Evolutionary conservation across 2,329 filamentous ascomycete species (phyloP), one percentile per base, ranked within the genome.

Genomic region (Exserohilum turcica): DNA sequence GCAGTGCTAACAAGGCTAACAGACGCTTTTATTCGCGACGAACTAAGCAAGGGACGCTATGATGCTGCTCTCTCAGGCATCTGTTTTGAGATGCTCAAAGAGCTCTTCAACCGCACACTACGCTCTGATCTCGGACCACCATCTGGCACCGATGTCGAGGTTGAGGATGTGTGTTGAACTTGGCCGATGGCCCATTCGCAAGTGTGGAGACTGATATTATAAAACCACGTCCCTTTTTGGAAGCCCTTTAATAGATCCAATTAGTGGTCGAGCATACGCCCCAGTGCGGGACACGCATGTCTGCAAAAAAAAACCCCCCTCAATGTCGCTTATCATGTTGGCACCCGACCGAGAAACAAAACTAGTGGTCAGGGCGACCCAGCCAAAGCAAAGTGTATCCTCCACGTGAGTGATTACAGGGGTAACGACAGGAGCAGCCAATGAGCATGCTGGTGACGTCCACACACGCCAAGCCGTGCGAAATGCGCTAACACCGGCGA

Each of bases 21-120:
- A 83, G 82, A 96, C 78, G 92, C 92, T 5, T 97, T 97, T 71
- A 95, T 97, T 72, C 83, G 92, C 15, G 92, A 97, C 68, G 92
- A 97, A 78, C 79, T 94, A 54, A 92, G 89, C 74, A 96, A 96
- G 77, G 92, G 92, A n/a, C 83, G 92, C 21, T 97, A 96, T 69
- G 92, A 97, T 72, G 90, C 92, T 0, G 91, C 90, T 16, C 82
- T 97, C 52, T 86, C 87, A 3, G 93, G 92, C 70, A 84, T 93
- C 31, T 96, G 92, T 78, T 96, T 96, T 71, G 90, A 96, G 80
- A 88, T 97, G 74, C 76, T 97, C 65, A 80, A 94, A 13, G 92
- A 97, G 78, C 69, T 96, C 54, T 97, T 97, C 75, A 86, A 85
- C 0, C 81, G 92, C 18, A 86, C 84, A 0, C 76, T 97, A 70